Base-by-base conservation (phyloP, 2,329 filamentous ascomycete genomes). In the Westerdykella ornata region DNA sequence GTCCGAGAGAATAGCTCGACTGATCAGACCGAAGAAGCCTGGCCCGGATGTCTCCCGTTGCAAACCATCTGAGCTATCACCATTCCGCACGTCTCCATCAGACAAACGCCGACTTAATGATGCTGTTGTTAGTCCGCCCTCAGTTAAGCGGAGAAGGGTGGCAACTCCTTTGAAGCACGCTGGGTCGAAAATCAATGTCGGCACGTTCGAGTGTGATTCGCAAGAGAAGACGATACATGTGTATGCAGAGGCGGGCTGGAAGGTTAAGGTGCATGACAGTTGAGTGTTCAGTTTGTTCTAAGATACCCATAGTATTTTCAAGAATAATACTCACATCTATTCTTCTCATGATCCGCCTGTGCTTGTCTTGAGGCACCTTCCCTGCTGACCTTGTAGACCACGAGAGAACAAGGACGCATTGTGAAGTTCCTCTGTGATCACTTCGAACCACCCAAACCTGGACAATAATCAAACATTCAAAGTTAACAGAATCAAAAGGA, bases 201-300 rank as follows among this genome's bases (percentile, higher is more conserved):
- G 51, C 4, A 8, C 37, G 5, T 53, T 52, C 13, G 37, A 52
- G 18, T 54, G 36, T 16, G 47, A 58, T 33, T 53, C 50, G 8
- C 52, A 51, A 19, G 45, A 54, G 9, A 46, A 43, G 14, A 42
- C 18, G 16, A 46, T 54, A 26, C 43, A 53, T 39, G 45, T 53
- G 9, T 51, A 51, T 36, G 48, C 45, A 1, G 49, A 54, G 15
- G 42, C 48, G 7, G 47, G 50, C 2, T 38, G 47, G 42, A 48
- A 30, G 28, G 49, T 57, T 3, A 33, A 49, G 33, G 48, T 55
- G 18, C 49, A 57, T 38, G 19, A 33, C 7, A 33, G 3, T 11
- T 26, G 22, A 26, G 22, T 26, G 22, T 4, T 7, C 22, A 9
- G 8, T 26, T 7, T 26, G 8, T 26, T 26, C 22, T 26, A 9